These are phyloP conservation scores for Clitocybe nebularis DNA, from an alignment of 1,284 basidiomycete species.

Conservation along the genomic window DNA sequence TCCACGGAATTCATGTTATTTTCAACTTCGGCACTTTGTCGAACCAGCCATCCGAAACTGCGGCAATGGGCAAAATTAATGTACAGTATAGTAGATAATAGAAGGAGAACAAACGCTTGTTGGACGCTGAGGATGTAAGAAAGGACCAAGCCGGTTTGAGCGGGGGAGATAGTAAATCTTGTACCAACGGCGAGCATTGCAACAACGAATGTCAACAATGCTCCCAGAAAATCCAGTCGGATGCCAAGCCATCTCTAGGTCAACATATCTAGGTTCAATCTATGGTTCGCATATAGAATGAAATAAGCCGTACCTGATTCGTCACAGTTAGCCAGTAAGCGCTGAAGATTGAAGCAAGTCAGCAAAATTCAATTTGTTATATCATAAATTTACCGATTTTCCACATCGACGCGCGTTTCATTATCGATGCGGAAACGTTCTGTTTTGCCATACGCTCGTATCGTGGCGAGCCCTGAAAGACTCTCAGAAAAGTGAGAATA, in stretches of 20 bases:
- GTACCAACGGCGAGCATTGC: conserved; percentile 76
- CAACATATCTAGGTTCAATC: conserved; percentile 4
- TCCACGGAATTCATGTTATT: conserved; percentile 93
- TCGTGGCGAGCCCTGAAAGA: conserved; percentile 81
- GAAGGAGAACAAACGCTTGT: conserved; percentile 40
- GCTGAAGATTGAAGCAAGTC: conserved; percentile 26
- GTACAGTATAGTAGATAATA: conserved; percentile 2
- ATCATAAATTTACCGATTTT: conserved; percentile 59
- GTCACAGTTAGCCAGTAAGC: conserved; percentile 85
- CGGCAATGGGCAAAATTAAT: conserved; percentile 2
- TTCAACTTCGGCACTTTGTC: conserved; percentile 82
- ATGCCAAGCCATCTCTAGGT: conserved; percentile 83
- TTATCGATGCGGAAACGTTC: conserved; percentile 75
- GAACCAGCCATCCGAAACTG: conserved; percentile 80
- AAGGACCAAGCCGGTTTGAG: conserved; percentile 72
- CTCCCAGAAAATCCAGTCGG: conserved; percentile 82
- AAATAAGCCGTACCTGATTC: conserved; percentile 54
- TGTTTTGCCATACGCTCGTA: conserved; percentile 78
- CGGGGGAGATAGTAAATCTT: conserved; percentile 71
- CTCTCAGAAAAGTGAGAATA: conserved; percentile 90
- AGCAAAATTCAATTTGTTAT: conserved; percentile 1
- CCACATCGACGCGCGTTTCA: conserved; percentile 74
- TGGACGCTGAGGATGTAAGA: conserved; percentile 78
- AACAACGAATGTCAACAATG: conserved; percentile 74
- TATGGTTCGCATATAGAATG: not conserved